phyloP scores from a whole-genome alignment of 2,329 filamentous ascomycete species.

The Penicillium freii region DNA sequence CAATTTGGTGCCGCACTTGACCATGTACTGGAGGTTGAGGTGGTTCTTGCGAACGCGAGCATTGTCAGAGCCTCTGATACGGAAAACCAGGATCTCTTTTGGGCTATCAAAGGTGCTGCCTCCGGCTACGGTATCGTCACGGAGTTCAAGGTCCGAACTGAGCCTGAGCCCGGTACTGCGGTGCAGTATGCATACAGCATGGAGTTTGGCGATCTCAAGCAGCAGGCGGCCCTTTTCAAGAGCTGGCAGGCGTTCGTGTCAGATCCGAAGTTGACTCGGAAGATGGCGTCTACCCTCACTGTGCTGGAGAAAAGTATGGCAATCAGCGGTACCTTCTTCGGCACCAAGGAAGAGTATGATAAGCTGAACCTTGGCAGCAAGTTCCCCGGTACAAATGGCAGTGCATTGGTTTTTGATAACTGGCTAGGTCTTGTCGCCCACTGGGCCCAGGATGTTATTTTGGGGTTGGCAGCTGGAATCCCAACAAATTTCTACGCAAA shows the following conservation, averaged over 20 bases:
- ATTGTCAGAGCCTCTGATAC: conserved; percentile 32
- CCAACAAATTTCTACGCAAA: background rate
- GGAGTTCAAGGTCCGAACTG: conserved; percentile 39
- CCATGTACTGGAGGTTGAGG: conserved; percentile 48
- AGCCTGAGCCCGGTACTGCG: conserved; percentile 37
- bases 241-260: background rate
- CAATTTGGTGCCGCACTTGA: conserved; percentile 54
- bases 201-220: conserved; percentile 41
- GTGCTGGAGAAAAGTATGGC: background rate
- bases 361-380: background rate
- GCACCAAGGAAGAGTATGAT: conserved; percentile 1
- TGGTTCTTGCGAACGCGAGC: conserved; percentile 45
- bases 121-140: conserved; percentile 42
- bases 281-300: background rate
- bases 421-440: background rate
- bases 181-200: conserved; percentile 61
- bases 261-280: background rate
- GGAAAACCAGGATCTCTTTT: conserved; percentile 35
- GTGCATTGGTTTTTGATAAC: background rate
- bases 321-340: conserved; percentile 1
- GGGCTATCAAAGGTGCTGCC: conserved; percentile 38
- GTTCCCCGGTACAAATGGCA: conserved; percentile 40
- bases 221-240: background rate
- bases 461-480: background rate
- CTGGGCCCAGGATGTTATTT: background rate